Percentiles rank a stretch among this genome's conserved stretches.
These are phyloP conservation scores for Huntiella bhutanensis DNA, from an alignment of 2,329 filamentous ascomycete genomes.

Conservation along the genomic window DNA sequence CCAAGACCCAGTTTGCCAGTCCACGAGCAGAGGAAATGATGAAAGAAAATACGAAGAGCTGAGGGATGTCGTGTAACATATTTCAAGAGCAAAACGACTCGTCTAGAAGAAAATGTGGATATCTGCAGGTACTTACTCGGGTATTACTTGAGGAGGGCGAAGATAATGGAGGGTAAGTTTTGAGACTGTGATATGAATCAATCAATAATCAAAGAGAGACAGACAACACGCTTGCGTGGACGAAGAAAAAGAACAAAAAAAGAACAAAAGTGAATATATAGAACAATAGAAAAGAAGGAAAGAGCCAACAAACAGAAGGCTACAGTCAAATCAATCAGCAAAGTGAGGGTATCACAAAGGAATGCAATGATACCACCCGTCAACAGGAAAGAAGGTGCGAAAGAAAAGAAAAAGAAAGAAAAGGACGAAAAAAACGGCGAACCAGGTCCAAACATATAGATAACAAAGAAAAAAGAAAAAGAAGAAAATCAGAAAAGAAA, in stretches of 20 bases:
- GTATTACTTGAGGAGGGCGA: background rate
- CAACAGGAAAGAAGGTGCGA: too few relatives aligned
- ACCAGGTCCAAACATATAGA: background rate
- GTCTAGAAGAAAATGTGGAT: background rate
- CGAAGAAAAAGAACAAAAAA: background rate
- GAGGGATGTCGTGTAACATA: background rate
- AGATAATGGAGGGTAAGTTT: background rate
- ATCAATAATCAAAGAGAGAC: slow-evolving; percentile 5
- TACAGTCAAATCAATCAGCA: background rate
- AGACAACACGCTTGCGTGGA: background rate
- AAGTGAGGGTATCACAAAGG: background rate
- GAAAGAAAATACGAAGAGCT: background rate
- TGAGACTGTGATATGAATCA: background rate
- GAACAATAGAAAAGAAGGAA: background rate
- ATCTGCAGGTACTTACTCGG: too few relatives aligned
- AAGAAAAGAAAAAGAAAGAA: background rate
- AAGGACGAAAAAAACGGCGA: background rate
- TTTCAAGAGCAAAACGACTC: background rate
- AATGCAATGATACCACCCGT: too few relatives aligned
- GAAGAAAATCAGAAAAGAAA: background rate
- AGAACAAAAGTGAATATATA: background rate
- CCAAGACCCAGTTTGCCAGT: background rate
- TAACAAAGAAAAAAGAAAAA: background rate
- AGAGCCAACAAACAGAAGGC: background rate
- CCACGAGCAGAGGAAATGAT: background rate